Percentiles rank a stretch among this genome's conserved stretches.
These are phyloP conservation scores for Trichoderma citrinoviride DNA, from an alignment of 2,329 filamentous ascomycete species.

Conservation along the genomic window DNA sequence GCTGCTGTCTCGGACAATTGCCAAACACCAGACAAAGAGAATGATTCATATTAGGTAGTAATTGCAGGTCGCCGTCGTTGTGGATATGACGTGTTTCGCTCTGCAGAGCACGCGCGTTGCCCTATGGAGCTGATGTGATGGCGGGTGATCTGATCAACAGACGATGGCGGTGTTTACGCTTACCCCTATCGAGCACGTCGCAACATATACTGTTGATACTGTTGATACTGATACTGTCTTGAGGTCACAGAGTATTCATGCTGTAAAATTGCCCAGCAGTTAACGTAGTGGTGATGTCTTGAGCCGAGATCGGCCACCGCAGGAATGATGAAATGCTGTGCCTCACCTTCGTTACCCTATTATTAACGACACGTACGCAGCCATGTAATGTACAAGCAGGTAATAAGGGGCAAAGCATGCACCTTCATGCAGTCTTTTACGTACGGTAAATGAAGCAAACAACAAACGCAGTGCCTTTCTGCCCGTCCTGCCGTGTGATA, in stretches of 20 bases:
- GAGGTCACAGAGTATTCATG: not conserved
- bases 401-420: not conserved
- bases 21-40: not conserved
- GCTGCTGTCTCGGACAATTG: not conserved
- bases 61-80: not conserved
- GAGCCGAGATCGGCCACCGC: not conserved
- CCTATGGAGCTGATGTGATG: not conserved
- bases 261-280: too few relatives aligned
- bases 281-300: not conserved
- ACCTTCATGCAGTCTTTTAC: not conserved
- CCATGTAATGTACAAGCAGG: not conserved
- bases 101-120: constrained; percentile 4
- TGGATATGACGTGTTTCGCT: constrained; percentile 1
- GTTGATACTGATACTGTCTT: not conserved
- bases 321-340: not conserved
- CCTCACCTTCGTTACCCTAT: not conserved
- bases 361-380: not conserved
- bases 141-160: constrained; percentile 18
- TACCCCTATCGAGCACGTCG: not conserved
- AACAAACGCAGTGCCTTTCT: constrained; percentile 1
- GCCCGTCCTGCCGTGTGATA: not conserved
- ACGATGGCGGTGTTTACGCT: not conserved
- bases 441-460: not conserved
- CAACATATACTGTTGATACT: not conserved
- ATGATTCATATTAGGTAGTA: not conserved